phyloP scores from a whole-genome alignment of 129 eudicot species.

The Flaveria sonorensis region DNA sequence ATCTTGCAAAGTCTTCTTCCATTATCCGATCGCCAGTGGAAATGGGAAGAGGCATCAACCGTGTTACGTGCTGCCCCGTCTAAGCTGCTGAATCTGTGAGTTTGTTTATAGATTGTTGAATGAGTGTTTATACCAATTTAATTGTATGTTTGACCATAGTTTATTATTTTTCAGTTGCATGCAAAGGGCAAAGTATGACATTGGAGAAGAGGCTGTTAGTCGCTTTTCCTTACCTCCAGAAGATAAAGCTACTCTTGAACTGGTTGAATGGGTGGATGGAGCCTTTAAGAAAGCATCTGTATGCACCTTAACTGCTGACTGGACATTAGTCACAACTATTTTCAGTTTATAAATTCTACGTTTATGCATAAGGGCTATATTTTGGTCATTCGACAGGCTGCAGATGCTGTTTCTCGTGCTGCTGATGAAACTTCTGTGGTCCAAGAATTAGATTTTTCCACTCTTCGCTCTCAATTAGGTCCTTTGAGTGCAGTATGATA shows the following conservation, averaged over 20 bases:
- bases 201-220: conserved; percentile 95
- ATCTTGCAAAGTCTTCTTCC: conserved; percentile 87
- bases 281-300: conserved; percentile 92
- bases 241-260: conserved; percentile 93
- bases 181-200: conserved; percentile 94
- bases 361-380: not conserved
- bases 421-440: conserved; percentile 73
- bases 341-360: conserved; percentile 9
- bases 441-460: conserved; percentile 79
- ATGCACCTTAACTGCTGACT: conserved; percentile 41
- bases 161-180: conserved; percentile 68
- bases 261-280: conserved; percentile 97
- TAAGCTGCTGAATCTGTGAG: conserved; percentile 93
- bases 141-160: conserved; percentile 26
- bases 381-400: conserved; percentile 56
- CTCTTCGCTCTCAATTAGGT: conserved; percentile 86
- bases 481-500: conserved; percentile 77
- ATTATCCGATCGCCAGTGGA: conserved; percentile 93
- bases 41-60: conserved; percentile 94
- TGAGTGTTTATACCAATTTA: conserved; percentile 12
- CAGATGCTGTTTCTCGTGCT: conserved; percentile 97
- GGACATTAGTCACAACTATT: conserved; percentile 3
- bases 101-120: conserved; percentile 6
- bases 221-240: conserved; percentile 91
- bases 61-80: conserved; percentile 99